Base-by-base conservation (phyloP, 176 grass and related monocot species). In the Carex scoparia region DNA sequence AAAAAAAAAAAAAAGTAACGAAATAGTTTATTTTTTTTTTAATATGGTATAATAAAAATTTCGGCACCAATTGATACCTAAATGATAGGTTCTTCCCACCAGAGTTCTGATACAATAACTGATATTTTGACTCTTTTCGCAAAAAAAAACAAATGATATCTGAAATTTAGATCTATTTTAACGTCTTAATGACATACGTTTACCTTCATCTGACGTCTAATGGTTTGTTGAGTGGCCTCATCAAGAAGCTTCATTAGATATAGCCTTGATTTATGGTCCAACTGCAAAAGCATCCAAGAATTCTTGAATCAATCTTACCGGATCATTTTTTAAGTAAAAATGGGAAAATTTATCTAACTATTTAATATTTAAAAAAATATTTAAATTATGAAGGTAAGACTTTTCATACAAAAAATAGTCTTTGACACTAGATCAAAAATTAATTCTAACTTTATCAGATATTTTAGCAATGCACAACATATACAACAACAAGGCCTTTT, bases 171-270 rank as follows among this genome's bases (percentile, higher is more conserved):
- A 51, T 51, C 48, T 10, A 51, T 55, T 48, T 31, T 31, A 1
- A 23, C n/a, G 31, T 55, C 72, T 31, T 31, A 1, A 23, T 37
- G 31, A 42, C 33, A 28, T 42, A 61, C 57, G 58, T 66, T 65
- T 78, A 92, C 92, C 89, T 87, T 92, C 60, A 88, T 86, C 61
- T 91, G 90, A 15, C 56, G 80, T 16, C 59, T 37, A 70, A 94
- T 87, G 79, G 84, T 38, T 31, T 82, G 66, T 60, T 85, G 73
- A 23, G 90, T 92, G 53, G 89, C 87, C 4, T 91, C 82, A 27
- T 94, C 92, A 7, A 94, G 86, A 51, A 97, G 80, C 66, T 69
- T 94, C 85, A 86, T 87, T 42, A 94, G 11, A 67, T 92, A 75
- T 82, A 70, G 14, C 79, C 57, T 91, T 16, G 90, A 90, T 79